Base-by-base conservation (phyloP, 495 filamentous ascomycete species). In the Chaetomidium leptoderma region DNA sequence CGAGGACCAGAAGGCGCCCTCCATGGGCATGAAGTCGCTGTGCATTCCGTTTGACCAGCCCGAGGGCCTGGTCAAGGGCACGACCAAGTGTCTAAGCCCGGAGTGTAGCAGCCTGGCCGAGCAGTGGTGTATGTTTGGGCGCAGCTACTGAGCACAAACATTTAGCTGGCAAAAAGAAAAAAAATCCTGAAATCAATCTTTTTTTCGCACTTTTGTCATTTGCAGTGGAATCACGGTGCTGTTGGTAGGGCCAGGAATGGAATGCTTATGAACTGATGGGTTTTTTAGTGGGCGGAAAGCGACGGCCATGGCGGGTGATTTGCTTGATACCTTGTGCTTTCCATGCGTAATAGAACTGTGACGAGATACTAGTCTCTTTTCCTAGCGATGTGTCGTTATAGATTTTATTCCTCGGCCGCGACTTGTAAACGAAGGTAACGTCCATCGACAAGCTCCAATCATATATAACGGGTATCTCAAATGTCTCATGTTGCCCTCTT, bases 1-100 rank as follows among this genome's bases (percentile, higher is more conserved):
- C 13, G 84, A 90, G 61, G 89, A 91, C 65, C 79, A 87, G 63
- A 86, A 84, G 65, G 88, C 88, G 19, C 93, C 95, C 45, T 86
- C 83, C 61, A 97, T 97, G 95, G 93, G 93, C 59, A 95, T 93
- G 66, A 98, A 98, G 84, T 88, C 84, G 59, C 79, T 98, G 65
- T 98, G 93, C 72, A 97, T 98, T 79, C 93, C 95, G 21, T 96
- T 96, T 67, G 89, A 97, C 61, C 93, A 97, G 74, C 91, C 92
- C 35, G 84, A 86, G 63, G 89, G 85, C 35, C 72, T 96, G 56
- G 75, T 83, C 57, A 75, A 82, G 59, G 92, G 90, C 29, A 84
- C 87, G 70, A 96, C 90, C 49, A 91, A 91, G 74, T 98, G 93
- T 71, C 75, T 86, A 59, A 95, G 89, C 77, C 91, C 95, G 27